Evolutionary conservation across 202 grass and related monocot genomes (phyloP).

Genomic region (Dendrocalamus latiflorus): DNA sequence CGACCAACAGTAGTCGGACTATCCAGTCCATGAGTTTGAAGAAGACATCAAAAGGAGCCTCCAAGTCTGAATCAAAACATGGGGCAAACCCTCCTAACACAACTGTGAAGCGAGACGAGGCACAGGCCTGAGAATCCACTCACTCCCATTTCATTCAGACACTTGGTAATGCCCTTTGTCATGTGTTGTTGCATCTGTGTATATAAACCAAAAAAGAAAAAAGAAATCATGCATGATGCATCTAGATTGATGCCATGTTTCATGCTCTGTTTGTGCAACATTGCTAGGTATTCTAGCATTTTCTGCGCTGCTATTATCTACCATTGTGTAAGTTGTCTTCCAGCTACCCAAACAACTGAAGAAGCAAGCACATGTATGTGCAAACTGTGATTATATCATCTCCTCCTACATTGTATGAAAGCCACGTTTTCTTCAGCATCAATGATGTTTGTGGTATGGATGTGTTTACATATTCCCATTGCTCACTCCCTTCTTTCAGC

Average conservation of each 20-base stretch:
- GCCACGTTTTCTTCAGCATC: not conserved
- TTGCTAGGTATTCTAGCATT: not conserved
- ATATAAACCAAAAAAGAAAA: not conserved
- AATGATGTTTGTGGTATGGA: not conserved
- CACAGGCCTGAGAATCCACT: constrained; percentile 21
- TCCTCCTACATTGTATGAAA: not conserved
- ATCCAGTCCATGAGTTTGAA: not conserved
- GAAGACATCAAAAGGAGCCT: constrained; percentile 4
- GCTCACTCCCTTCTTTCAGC: not conserved
- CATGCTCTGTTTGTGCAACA: not conserved
- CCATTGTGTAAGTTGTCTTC: not conserved
- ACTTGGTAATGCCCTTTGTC: not conserved
- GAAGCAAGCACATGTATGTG: no score
- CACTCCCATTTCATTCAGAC: not conserved
- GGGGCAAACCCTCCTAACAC: not conserved
- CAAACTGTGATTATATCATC: no score
- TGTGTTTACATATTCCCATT: no score
- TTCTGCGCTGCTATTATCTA: not conserved
- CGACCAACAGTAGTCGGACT: not conserved
- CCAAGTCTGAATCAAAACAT: constrained; percentile 31
- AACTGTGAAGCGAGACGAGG: constrained; percentile 4
- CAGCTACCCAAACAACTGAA: not conserved
- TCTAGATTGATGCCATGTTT: no score
- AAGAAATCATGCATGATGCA: not conserved
- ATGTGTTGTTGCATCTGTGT: constrained; percentile 28